Conservation (phyloP, 108 stramenopile species). For the Nitzschia sp. region DNA sequence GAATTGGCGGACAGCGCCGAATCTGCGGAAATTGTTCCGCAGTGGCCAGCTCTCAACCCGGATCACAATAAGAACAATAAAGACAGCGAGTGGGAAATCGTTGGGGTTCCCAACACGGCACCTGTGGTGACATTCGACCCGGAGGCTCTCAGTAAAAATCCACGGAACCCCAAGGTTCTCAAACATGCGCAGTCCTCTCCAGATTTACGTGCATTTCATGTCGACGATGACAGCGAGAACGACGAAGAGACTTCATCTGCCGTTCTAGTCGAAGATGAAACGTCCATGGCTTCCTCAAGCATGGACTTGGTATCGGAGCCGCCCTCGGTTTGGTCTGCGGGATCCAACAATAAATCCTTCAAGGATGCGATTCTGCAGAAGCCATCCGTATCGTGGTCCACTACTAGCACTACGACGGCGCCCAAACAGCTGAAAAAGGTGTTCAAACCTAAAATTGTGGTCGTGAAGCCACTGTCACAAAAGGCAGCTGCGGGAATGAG, state of each 20-base stretch:
- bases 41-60: background rate
- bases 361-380: slow-evolving; percentile 31
- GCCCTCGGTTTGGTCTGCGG: slow-evolving; percentile 20
- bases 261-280: slow-evolving; percentile 10
- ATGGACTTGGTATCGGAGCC: slow-evolving; percentile 29
- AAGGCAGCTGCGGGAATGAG: slow-evolving; percentile 16
- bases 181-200: slow-evolving; percentile 35
- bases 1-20: background rate
- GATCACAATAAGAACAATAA: background rate
- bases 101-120: slow-evolving; percentile 5
- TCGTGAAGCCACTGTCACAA: background rate
- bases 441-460: slow-evolving; percentile 41
- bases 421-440: background rate
- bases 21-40: background rate
- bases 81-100: slow-evolving; percentile 28
- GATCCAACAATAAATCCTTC: slow-evolving; percentile 24
- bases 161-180: slow-evolving; percentile 13
- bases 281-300: slow-evolving; percentile 15
- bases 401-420: background rate
- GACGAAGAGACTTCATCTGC: slow-evolving; percentile 1
- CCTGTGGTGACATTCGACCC: slow-evolving; percentile 13
- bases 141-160: background rate
- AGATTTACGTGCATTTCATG: slow-evolving; percentile 9
- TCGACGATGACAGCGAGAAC: slow-evolving; percentile 1
- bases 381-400: background rate